phyloP scores from a whole-genome alignment of 2,329 filamentous ascomycete genomes.

The Venturia oleaginea region DNA sequence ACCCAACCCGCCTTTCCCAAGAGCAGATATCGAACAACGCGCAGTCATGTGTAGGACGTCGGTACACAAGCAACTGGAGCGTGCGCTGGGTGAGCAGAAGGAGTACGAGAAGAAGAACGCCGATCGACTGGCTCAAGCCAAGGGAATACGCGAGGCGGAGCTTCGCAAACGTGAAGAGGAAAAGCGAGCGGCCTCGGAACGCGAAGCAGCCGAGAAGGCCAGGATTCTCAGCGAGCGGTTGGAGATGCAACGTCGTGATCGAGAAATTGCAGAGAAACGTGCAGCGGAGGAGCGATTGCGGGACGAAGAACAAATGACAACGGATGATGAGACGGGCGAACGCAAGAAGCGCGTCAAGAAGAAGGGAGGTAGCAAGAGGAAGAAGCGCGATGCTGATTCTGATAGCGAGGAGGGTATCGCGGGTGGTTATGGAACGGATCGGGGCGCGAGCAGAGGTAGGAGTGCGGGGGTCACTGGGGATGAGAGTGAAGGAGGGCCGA shows the following conservation, averaged over 20 bases:
- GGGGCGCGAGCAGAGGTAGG: not conserved
- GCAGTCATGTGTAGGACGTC: conserved; percentile 97
- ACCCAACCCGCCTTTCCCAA: conserved; percentile 74
- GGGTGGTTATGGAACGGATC: conserved; percentile 25
- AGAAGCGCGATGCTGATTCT: conserved; percentile 45
- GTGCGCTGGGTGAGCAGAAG: conserved; percentile 71
- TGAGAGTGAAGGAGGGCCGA: conserved; percentile 44
- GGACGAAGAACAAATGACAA: conserved; percentile 69
- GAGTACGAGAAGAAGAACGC: conserved; percentile 93
- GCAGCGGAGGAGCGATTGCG: conserved; percentile 68
- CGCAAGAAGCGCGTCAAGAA: conserved; percentile 59
- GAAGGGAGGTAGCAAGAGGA: conserved; percentile 44
- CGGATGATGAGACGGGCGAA: conserved; percentile 73
- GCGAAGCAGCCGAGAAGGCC: conserved; percentile 52
- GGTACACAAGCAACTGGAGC: conserved; percentile 82
- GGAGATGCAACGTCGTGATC: conserved; percentile 65
- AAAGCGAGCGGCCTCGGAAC: conserved; percentile 56
- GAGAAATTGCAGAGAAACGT: conserved; percentile 61
- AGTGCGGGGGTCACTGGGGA: conserved; percentile 34
- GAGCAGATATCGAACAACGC: conserved; percentile 83
- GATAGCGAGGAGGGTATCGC: conserved; percentile 22
- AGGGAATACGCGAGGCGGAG: conserved; percentile 72
- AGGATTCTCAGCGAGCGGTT: conserved; percentile 82
- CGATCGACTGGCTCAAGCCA: conserved; percentile 72
- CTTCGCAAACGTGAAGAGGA: conserved; percentile 69